Base-by-base conservation (phyloP, 176 grass and related monocot genomes). In the Triticum turgidum region DNA sequence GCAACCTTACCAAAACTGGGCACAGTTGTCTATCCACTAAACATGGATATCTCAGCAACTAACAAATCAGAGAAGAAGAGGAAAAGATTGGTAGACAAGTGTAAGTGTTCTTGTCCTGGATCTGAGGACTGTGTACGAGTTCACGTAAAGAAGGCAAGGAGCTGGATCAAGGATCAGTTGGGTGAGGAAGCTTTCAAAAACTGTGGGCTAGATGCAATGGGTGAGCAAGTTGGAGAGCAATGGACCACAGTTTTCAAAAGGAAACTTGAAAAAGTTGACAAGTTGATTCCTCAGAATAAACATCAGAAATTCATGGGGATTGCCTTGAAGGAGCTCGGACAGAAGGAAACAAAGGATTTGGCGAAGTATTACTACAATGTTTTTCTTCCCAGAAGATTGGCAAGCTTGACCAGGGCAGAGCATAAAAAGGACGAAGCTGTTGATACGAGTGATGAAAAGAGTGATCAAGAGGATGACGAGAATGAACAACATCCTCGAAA, bases 381-480 rank as follows among this genome's bases (percentile, higher is more conserved):
- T 67, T 92, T 83, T 83, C 83, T 86, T 92, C 90, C 87, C 74
- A 89, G 47, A 86, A 85, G 83, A 52, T 74, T 92, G 66, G 87
- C 79, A 11, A 74, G 35, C 27, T 44, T 75, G 74, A 86, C 84
- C 61, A 92, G 87, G 49, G 33, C 61, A 86, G 47, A 73, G 4
- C 56, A 67, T 83, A 39, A 39, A 62, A 59, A 86, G 10, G n/a
- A 69, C 6, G 35, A 24, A 83, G 65, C 76, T 65, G 24, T 18
- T 51, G 68, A 64, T 35, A 54, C 30, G 14, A 80, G 33, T 82
- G 78, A 81, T 41, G 49, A 87, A 65, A 65, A 56, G 13, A 29
- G 25, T 22, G 10, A 51, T 13, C 69, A 82, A 70, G 24, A 74
- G 47, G 67, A 59, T 68, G 45, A 35, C 4, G 87, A 37, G 14